These are phyloP conservation scores for Aspergillus ochraceoroseus DNA, from an alignment of 2,329 filamentous ascomycete genomes.

Conservation along the genomic window DNA sequence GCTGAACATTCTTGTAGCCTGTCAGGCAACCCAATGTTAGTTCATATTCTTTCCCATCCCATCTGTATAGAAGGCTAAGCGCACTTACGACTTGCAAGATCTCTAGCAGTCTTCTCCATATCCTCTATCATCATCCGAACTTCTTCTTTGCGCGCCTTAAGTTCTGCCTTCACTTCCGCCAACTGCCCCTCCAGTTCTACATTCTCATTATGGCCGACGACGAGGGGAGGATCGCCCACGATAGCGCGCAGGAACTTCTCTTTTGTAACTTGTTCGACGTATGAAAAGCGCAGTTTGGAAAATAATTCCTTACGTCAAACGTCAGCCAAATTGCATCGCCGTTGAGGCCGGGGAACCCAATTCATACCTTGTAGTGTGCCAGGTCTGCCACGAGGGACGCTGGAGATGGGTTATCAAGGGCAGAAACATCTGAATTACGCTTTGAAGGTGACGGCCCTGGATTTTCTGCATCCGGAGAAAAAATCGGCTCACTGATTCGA, in stretches of 20 bases:
- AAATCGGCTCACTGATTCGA: conserved; percentile 69
- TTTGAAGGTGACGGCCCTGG: conserved; percentile 38
- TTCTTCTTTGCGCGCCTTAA: conserved; percentile 75
- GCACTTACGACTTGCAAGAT: conserved; percentile 55
- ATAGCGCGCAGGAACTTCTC: conserved; percentile 95
- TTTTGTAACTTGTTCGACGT: conserved; percentile 97
- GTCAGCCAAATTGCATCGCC: too few species aligned
- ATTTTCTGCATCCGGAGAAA: conserved; percentile 39
- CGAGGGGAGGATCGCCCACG: conserved; percentile 79
- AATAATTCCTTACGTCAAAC: conserved; percentile 64
- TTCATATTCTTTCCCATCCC: not conserved
- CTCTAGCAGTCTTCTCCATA: conserved; percentile 64
- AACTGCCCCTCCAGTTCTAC: conserved; percentile 67
- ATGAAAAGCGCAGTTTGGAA: conserved; percentile 91
- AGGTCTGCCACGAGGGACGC: conserved; percentile 77
- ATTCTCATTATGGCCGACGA: conserved; percentile 80
- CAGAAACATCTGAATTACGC: conserved; percentile 68
- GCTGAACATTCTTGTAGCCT: conserved; percentile 53
- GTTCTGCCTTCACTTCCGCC: conserved; percentile 63
- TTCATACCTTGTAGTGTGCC: conserved; percentile 69
- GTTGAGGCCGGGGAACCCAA: too few species aligned
- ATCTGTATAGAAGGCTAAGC: not conserved
- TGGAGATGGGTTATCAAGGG: conserved; percentile 64
- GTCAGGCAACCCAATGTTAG: conserved; percentile 8
- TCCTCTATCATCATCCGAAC: conserved; percentile 68